A percentile compares a stretch with the other conserved stretches of the same genome.
Evolutionary conservation across 1,139 yeast species (phyloP).

Genomic region (Candida smagusa): DNA sequence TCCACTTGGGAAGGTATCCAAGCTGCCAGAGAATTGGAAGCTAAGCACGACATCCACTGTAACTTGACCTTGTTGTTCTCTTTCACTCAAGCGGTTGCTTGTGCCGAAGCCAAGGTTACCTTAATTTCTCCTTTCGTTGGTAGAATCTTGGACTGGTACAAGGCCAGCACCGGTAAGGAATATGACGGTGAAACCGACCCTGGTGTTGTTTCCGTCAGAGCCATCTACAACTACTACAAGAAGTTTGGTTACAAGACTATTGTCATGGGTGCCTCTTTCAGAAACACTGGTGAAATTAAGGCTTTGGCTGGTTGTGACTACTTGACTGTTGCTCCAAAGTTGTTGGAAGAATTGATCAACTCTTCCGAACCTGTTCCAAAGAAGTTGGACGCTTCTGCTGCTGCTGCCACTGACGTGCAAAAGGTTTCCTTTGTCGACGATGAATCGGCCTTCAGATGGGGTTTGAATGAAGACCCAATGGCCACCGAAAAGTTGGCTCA

Average conservation of each 20-base stretch:
- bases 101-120: conserved; percentile 96
- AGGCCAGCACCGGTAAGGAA: conserved; percentile 87
- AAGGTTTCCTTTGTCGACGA: conserved; percentile 81
- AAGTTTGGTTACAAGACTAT: conserved; percentile 94
- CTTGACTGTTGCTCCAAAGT: conserved; percentile 92
- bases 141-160: conserved; percentile 98
- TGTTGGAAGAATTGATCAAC: conserved; percentile 84
- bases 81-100: conserved; percentile 95
- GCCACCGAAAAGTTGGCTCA: conserved; percentile 97
- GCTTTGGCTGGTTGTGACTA: conserved; percentile 97
- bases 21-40: conserved; percentile 95
- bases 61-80: conserved; percentile 95
- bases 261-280: conserved; percentile 99
- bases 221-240: conserved; percentile 95
- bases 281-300: conserved; percentile 94
- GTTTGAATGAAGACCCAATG: conserved; percentile 95
- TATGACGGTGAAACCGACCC: conserved; percentile 86
- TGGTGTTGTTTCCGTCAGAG: conserved; percentile 89
- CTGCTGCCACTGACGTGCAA: conserved; percentile 49
- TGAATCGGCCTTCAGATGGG: conserved; percentile 89
- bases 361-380: conserved; percentile 77
- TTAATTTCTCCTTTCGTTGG: conserved; percentile 98
- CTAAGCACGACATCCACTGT: conserved; percentile 87
- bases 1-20: conserved; percentile 99
- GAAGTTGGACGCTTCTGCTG: conserved; percentile 67